Base-by-base conservation (phyloP, 805 yeast species). In the Kazachstania taianensis region DNA sequence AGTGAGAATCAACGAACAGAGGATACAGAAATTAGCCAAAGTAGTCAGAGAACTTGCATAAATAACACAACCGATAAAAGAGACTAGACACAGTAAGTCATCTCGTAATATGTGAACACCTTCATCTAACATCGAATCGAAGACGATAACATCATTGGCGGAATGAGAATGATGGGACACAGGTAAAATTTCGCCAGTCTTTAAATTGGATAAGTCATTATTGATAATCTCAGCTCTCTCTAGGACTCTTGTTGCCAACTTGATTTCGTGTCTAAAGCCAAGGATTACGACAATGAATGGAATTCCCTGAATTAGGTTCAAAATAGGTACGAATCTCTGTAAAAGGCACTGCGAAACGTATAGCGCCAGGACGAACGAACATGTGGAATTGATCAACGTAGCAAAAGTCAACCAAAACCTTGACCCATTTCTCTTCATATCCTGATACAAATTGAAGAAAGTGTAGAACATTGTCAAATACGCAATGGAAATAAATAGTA, bases 201-300 rank as follows among this genome's bases (percentile, higher is more conserved):
- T 30, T 24, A 43, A 45, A 31, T 49, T 53, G 25, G 49, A 52
- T 24, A 66, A 54, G 14, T 62, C 45, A 18, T 59, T 62, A 33
- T 55, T 45, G n/a, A n/a, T n/a, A 38, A 47, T 48, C 50, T 53
- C 43, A 51, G 50, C 52, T 34, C 58, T 52, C 27, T 61, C 57
- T 48, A 73, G 51, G 17, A 79, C 77, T 31, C 73, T 70, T 15
- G 70, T 62, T 1, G 96, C 80, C 43, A 86, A 69, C 9, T 74
- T 66, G 14, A 84, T 72, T 51, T 87, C 85, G 56, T 83, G 81
- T 55, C 84, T 86, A 61, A 89, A 89, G 2, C 97, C 98, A 52
- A 89, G 75, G 4, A 85, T 78, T 15, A 94, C 85, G 16, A 89
- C 94, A 52, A 89, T 70, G 59, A 89, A 89, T 16, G 98, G 98